Evolutionary conservation across 2,329 filamentous ascomycete species (phyloP).

Genomic region (Chaetomiaceae sp.): DNA sequence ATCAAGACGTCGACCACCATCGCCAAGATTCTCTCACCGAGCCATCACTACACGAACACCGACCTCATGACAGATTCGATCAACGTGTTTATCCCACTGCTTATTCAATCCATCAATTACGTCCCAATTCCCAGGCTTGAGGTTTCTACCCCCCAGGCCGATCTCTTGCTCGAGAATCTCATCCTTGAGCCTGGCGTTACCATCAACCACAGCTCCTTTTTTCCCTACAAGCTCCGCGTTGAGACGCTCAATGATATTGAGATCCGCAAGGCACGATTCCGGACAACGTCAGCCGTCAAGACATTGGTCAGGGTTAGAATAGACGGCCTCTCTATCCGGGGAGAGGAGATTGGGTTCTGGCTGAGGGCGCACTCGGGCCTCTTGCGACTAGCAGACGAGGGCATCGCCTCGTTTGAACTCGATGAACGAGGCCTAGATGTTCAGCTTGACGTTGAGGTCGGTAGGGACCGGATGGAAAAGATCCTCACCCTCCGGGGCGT

Average conservation of each 20-base stretch:
- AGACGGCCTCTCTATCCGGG: conserved; percentile 76
- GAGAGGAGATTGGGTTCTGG: conserved; percentile 88
- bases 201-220: conserved; percentile 80
- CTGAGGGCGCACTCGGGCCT: conserved; percentile 73
- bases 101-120: conserved; percentile 76
- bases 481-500: conserved; percentile 74
- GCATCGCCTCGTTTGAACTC: conserved; percentile 78
- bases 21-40: conserved; percentile 63
- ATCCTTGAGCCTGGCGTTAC: conserved; percentile 84
- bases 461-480: conserved; percentile 71
- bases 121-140: conserved; percentile 89
- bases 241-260: conserved; percentile 84
- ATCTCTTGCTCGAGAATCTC: conserved; percentile 84
- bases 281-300: conserved; percentile 61
- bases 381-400: conserved; percentile 72
- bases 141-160: conserved; percentile 74
- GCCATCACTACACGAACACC: conserved; percentile 59
- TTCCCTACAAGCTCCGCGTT: conserved; percentile 77
- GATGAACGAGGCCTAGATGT: conserved; percentile 87
- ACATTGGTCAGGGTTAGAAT: conserved; percentile 74
- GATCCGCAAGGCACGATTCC: conserved; percentile 70
- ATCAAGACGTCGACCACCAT: conserved; percentile 64
- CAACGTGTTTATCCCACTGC: conserved; percentile 74
- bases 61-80: conserved; percentile 71
- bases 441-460: conserved; percentile 77